These are phyloP conservation scores for Circinella umbellata DNA, from an alignment of 371 early-diverging fungal genomes.

Conservation along the genomic window DNA sequence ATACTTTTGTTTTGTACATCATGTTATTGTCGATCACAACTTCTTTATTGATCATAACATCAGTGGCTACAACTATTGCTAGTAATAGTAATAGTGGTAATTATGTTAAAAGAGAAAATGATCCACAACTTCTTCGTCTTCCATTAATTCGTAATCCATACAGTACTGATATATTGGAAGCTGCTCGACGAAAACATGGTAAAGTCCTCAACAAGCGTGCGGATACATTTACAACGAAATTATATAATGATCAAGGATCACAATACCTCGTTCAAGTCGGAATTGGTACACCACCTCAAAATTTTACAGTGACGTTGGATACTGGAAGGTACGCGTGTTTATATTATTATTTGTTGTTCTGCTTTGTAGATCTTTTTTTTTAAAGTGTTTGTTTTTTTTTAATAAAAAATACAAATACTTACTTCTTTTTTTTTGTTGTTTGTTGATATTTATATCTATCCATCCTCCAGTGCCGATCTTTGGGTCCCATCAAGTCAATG, in stretches of 20 bases:
- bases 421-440: background rate
- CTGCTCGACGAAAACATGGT: constrained; percentile 14
- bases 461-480: constrained; percentile 28
- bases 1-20: too few species aligned
- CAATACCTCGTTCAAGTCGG: constrained; percentile 41
- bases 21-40: background rate
- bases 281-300: constrained; percentile 47
- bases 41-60: background rate
- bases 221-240: background rate
- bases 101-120: background rate
- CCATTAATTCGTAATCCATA: constrained; percentile 19
- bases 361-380: background rate
- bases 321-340: constrained; percentile 47
- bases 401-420: too few species aligned
- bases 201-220: constrained; percentile 6
- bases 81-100: background rate
- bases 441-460: background rate
- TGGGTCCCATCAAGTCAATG: constrained; percentile 35
- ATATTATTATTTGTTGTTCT: background rate
- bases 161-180: constrained; percentile 8
- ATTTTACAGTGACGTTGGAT: constrained; percentile 46
- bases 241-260: constrained; percentile 40
- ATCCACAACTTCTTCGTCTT: constrained; percentile 15
- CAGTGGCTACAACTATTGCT: background rate
- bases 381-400: too few species aligned